phyloP scores from a whole-genome alignment of 345 rosid species.

The Camelina laxa region DNA sequence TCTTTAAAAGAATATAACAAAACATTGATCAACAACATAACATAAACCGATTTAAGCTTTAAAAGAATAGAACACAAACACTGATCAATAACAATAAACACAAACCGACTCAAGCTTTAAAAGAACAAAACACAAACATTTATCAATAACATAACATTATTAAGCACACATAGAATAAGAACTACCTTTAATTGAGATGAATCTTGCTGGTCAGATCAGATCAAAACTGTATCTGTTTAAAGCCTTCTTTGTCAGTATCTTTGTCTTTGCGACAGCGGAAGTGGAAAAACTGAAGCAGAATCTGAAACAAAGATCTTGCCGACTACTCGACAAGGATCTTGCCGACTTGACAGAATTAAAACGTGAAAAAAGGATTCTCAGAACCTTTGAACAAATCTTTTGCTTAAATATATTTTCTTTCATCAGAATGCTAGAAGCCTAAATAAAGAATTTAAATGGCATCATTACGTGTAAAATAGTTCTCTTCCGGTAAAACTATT shows the following conservation, averaged over 20 bases:
- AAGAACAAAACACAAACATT: no score
- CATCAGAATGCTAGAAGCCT: not conserved
- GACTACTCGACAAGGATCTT: slow-evolving; percentile 78
- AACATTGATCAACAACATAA: no score
- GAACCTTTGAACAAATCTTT: slow-evolving; percentile 11
- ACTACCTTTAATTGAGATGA: slow-evolving; percentile 27
- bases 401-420: not conserved
- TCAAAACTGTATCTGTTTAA: slow-evolving; percentile 33
- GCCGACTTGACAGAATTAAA: slow-evolving; percentile 63
- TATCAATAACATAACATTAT: no score
- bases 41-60: no score
- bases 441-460: not conserved
- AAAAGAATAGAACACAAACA: no score
- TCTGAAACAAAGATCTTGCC: slow-evolving; percentile 62
- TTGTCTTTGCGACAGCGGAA: slow-evolving; percentile 49
- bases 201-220: slow-evolving; percentile 27
- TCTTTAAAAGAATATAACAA: no score
- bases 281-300: slow-evolving; percentile 69
- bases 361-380: not conserved
- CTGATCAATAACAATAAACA: no score
- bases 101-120: no score
- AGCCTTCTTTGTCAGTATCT: slow-evolving; percentile 29
- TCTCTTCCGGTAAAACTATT: slow-evolving; percentile 60
- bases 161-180: no score
- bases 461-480: slow-evolving; percentile 62